Evolutionary conservation across 2,329 filamentous ascomycete genomes (phyloP).

Genomic region (Sarocladium strictum): DNA sequence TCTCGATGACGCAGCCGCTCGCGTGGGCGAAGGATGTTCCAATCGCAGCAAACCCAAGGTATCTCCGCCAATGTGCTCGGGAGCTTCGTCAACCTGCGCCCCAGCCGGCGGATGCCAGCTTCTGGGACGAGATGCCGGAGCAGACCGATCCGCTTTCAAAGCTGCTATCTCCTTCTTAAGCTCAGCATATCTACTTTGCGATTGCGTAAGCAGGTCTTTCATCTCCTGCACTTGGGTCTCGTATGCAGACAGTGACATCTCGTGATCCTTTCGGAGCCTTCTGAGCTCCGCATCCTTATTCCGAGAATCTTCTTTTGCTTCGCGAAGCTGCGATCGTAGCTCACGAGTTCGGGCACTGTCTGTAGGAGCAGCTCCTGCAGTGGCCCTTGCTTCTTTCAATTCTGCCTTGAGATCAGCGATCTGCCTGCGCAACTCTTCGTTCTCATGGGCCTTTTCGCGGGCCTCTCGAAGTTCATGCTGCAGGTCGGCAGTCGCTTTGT

Average conservation of each 20-base stretch:
- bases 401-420: conserved; percentile 45
- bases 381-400: conserved; percentile 36
- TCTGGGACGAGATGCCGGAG: conserved; percentile 18
- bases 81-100: neutral
- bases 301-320: conserved; percentile 36
- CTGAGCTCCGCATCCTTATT: conserved; percentile 45
- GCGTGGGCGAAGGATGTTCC: conserved; percentile 12
- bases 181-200: conserved; percentile 50
- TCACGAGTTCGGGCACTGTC: conserved; percentile 26
- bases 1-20: conserved; percentile 13
- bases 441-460: conserved; percentile 46
- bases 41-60: conserved; percentile 23
- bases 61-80: neutral
- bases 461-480: conserved; percentile 46
- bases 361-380: conserved; percentile 15
- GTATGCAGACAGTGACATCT: conserved; percentile 46
- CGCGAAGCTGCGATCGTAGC: conserved; percentile 35
- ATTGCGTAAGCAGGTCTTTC: conserved; percentile 47
- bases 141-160: conserved; percentile 28
- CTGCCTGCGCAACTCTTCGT: conserved; percentile 46
- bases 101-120: conserved; percentile 23
- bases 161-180: conserved; percentile 47
- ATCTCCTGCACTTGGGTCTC: conserved; percentile 50
- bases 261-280: conserved; percentile 46
- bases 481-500: neutral